These are phyloP conservation scores for Moniliophthora roreri DNA, from an alignment of 1,284 basidiomycete species.

Conservation along the genomic window DNA sequence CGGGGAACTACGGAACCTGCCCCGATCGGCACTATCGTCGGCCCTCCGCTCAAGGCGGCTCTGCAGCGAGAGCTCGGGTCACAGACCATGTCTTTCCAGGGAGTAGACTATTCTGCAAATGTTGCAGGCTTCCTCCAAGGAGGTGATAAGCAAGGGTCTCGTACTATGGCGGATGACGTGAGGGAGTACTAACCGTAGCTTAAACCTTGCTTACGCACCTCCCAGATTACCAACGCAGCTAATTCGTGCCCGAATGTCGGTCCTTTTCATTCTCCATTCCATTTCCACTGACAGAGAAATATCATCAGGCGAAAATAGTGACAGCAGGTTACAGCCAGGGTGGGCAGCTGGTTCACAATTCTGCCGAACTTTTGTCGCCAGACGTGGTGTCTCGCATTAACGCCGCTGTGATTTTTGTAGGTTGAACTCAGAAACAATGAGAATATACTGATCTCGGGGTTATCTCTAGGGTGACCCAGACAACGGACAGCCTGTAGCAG, in stretches of 20 bases:
- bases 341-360: conserved; percentile 21
- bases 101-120: conserved; percentile 12
- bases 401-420: conserved; percentile 18
- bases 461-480: conserved; percentile 18
- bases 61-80: conserved; percentile 1
- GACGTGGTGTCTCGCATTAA: conserved; percentile 7
- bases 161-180: conserved; percentile 10
- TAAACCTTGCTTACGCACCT: neutral
- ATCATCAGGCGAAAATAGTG: conserved; percentile 16
- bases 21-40: conserved; percentile 8
- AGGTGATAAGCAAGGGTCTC: conserved; percentile 7
- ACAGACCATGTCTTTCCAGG: conserved; percentile 6
- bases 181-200: too few species aligned
- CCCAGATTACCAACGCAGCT: conserved; percentile 14
- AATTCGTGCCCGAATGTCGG: conserved; percentile 15
- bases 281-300: too few species aligned
- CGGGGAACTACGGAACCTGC: conserved; percentile 13
- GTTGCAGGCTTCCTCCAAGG: conserved; percentile 14
- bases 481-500: conserved; percentile 9
- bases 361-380: conserved; percentile 13
- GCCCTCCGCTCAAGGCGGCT: conserved; percentile 6
- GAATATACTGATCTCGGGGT: neutral
- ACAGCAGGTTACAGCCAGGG: conserved; percentile 20
- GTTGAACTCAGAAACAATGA: neutral
- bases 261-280: neutral